Evolutionary conservation across 441 rosid species (phyloP), one percentile per base, ranked within the genome.

Genomic region (Erodium chrysanthum): DNA sequence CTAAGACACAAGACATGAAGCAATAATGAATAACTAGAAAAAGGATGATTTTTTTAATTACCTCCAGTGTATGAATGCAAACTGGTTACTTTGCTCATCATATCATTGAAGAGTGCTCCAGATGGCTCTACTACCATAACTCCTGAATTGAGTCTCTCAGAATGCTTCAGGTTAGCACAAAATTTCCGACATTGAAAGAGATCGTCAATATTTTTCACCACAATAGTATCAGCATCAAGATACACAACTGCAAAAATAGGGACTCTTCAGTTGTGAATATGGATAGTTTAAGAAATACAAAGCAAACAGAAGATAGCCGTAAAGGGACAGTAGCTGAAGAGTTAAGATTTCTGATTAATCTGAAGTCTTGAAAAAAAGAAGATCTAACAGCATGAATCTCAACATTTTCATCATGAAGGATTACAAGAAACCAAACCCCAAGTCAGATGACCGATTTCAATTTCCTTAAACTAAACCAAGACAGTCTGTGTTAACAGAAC

Each of bases 111-210:
- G 70, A 93, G 46, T 12, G 81, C 73, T 77, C 73, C 81, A 14
- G 96, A 90, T 22, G 98, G 97, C 74, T 90, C 98, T 77, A 91
- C 95, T 18, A 93, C 98, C 97, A 93, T 82, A 63, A 93, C 98
- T 72, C 97, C 96, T 46, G 97, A 89, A 80, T 93, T 93, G 60
- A 91, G 71, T 84, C 95, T 84, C 86, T 93, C 97, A 0, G 96
- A 93, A 70, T 91, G 98, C 88, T 93, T 93, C 81, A 93, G 77
- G 68, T 93, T 93, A 21, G 97, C 98, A 65, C 98, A 93, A 69
- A 93, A 93, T 73, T 91, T 93, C 0, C 76, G 65, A 66, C 96
- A 93, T 71, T 83, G 81, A 37, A 93, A 93, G 35, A 93, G 81
- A 78, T 86, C 92, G 70, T 93, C 97, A 62, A 93, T 91, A 82